These are phyloP conservation scores for Ganoderma sinense DNA, from an alignment of 1,284 basidiomycete species.

Conservation along the genomic window DNA sequence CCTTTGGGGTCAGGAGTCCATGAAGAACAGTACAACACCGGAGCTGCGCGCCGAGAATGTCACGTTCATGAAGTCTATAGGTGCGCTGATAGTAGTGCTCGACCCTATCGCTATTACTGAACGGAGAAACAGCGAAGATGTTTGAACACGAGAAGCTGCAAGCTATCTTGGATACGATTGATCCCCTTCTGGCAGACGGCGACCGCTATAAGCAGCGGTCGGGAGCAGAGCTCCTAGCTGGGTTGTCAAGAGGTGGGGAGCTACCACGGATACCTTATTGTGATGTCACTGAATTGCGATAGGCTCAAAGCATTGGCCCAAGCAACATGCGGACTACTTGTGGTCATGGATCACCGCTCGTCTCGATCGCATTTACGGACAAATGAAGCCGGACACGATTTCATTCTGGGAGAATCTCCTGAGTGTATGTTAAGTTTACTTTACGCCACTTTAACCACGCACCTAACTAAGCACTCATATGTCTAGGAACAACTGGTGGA, in stretches of 20 bases:
- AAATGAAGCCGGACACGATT: conserved; percentile 87
- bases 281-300: conserved; percentile 32
- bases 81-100: conserved; percentile 47
- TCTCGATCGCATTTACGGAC: conserved; percentile 76
- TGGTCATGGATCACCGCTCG: conserved; percentile 87
- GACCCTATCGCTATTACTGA: conserved; percentile 21
- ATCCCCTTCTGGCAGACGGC: conserved; percentile 67
- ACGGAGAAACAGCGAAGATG: conserved; percentile 60
- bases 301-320: conserved; percentile 94
- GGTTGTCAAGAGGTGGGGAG: conserved; percentile 67
- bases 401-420: conserved; percentile 77
- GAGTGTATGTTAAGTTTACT: conserved; percentile 48
- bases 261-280: neutral
- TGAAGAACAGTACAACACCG: conserved; percentile 54
- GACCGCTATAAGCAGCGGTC: conserved; percentile 95
- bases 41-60: conserved; percentile 75
- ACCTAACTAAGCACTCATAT: conserved; percentile 12
- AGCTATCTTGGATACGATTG: conserved; percentile 60
- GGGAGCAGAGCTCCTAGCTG: conserved; percentile 86
- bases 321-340: conserved; percentile 61
- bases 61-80: conserved; percentile 71
- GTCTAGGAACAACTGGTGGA: conserved; percentile 69
- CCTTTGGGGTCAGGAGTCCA: conserved; percentile 80
- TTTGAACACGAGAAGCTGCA: conserved; percentile 65
- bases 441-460: neutral